Evolutionary conservation across 345 rosid species (phyloP), one percentile per base, ranked within the genome.

Genomic region (Boechera retrofracta): DNA sequence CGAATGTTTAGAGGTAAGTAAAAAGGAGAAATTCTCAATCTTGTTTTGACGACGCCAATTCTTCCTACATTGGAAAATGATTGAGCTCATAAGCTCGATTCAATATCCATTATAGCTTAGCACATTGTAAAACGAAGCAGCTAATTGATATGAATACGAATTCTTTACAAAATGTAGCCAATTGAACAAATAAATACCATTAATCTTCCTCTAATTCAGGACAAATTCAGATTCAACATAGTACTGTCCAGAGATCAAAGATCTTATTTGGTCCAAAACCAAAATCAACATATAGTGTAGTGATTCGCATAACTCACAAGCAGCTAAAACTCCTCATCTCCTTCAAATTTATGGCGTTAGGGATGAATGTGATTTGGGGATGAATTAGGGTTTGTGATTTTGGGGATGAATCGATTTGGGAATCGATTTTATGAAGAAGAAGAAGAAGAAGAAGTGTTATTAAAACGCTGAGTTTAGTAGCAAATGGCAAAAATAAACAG

Each of bases 31-130:
- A 51, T 6, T 31, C 1, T 66, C 67, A 82, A 96, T 98, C 98
- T 96, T 96, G 85, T 96, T 96, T 86, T 7, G 82, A 47, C 45
- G 83, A 63, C 18, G 87, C 77, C 79, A 90, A 69, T 54, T 93
- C 97, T 84, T 83, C 82, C 87, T 85, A 65, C 65, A 54, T 26
- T 24, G 41, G 26, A 77, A 47, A 71, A 44, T 8, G 10, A 18
- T 45, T 33, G 9, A 67, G 35, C 39, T 64, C 71, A 61, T 15
- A 33, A 69, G 33, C 39, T 54, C 12, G 21, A 59, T 68, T 59
- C 73, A 65, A 7, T 38, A 13, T 39, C 32, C 10, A 6, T 63
- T 42, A 41, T 39, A 6, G 31, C 31, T 33, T 0, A 54, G 28
- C 49, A 48, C 56, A 33, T 45, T 64, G 44, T 64, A 32, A 16